Base-by-base conservation (phyloP, 805 yeast species). In the Metschnikowia borealis region DNA sequence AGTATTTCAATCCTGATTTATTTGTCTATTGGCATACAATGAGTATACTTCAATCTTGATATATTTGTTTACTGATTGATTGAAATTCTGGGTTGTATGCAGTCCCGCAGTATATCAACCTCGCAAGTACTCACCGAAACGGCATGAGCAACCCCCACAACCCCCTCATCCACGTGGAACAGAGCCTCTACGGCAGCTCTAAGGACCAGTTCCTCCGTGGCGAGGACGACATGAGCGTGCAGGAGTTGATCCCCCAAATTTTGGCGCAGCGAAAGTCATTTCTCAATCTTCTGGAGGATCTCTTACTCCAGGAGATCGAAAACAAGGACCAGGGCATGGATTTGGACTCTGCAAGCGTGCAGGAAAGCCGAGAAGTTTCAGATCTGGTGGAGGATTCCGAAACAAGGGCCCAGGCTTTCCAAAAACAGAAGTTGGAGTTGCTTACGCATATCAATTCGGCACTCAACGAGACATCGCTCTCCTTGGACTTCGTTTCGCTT, bases 401-500 rank as follows among this genome's bases (percentile, higher is more conserved):
- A 15, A 46, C 38, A 35, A 62, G 51, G 29, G 47, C 38, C 8
- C 78, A 73, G 41, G 69, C 70, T 8, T 83, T 83, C 58, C 66
- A 70, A 44, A 71, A 70, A 40, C 74, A 79, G 15, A 82, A 82
- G 60, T 62, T 69, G n/a, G 81, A 82, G 51, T 74, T 85, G 38
- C 58, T 83, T 14, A 73, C 70, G 15, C 71, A 74, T 39, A 73
- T 87, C 31, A 77, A 80, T 48, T 66, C 81, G 0, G 96, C 98
- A 1, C 72, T 88, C 57, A 94, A 92, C 63, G 97, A 94, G 62
- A 83, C 96, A 0, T 90, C 97, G 0, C 67, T 94, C 36, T 84
- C 96, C 1, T 71, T 91, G 50, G 99, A 92, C 62, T 87, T 91
- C 55, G 85, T 92, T 1, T 89, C 97, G 1, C 73, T 92, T 53